Evolutionary conservation across 805 yeast genomes (phyloP), one percentile per base, ranked within the genome.

Genomic region (Starmera quercuum): DNA sequence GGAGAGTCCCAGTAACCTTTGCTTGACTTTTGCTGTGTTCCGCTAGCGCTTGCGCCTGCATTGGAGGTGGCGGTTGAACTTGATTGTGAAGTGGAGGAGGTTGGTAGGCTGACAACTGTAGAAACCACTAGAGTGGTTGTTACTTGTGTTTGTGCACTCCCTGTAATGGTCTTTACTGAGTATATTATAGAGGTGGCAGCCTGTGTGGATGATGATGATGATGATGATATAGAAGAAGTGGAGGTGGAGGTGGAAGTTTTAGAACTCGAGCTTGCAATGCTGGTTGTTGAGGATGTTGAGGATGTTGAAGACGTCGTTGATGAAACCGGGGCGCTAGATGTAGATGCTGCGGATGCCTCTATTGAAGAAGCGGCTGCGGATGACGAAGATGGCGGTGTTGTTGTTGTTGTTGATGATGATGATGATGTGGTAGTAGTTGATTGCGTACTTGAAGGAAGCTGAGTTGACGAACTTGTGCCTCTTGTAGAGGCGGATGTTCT

Each of bases 1-100:
- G 68, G 70, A 26, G 72, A 62, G 36, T 71, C 65, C 58, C 79
- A 83, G 51, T 80, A 83, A 4, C 75, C 58, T 20, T 48, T 49
- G 45, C 38, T 30, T 4, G 48, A 28, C 35, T 23, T 23, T 13
- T 25, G 7, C 10, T 9, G 6, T 45, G 18, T 9, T 51, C 21
- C 9, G 46, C 31, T 11, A 42, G 12, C 9, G n/a, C n/a, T n/a
- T n/a, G n/a, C n/a, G n/a, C 49, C 22, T 6, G 48, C 18, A 12
- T 42, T 32, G 4, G 39, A 37, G 14, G 38, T 10, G 14, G 36
- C 16, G 9, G 39, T 13, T 19, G 45, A 35, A 7, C 43, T 28
- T 7, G 46, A 20, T 7, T 41, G 23, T 1, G 47, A 20, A 11
- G 56, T 36, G 4, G 38, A 12, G n/a, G 44, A 18, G 6, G 57